Evolutionary conservation across 495 filamentous ascomycete species (phyloP).

Genomic region (Xylaria nigripes): DNA sequence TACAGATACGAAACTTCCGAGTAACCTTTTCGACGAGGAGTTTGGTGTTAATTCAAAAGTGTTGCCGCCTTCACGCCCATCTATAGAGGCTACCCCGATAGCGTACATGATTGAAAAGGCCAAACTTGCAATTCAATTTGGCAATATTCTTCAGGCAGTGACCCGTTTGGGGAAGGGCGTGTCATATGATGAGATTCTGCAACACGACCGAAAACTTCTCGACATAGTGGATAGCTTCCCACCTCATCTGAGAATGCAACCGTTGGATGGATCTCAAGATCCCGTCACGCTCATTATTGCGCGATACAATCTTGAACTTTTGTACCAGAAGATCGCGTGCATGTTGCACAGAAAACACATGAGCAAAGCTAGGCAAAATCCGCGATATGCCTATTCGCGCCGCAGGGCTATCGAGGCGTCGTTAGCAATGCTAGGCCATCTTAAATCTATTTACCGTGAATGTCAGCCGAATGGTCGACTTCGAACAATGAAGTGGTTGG

Average conservation of each 20-base stretch:
- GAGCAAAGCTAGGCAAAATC: constrained; percentile 57
- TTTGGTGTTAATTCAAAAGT: constrained; percentile 69
- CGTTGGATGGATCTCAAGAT: constrained; percentile 65
- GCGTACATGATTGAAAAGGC: constrained; percentile 82
- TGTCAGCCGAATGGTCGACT: constrained; percentile 64
- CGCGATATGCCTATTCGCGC: constrained; percentile 72
- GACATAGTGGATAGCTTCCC: constrained; percentile 60
- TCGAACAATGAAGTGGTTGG: constrained; percentile 63
- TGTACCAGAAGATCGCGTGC: constrained; percentile 75
- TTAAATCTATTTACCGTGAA: constrained; percentile 69
- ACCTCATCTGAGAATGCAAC: constrained; percentile 58
- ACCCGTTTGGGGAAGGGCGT: constrained; percentile 40
- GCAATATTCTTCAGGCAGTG: constrained; percentile 44
- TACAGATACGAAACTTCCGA: constrained; percentile 76
- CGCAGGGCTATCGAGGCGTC: constrained; percentile 73
- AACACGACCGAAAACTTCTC: constrained; percentile 63
- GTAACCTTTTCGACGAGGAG: constrained; percentile 92
- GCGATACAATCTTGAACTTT: constrained; percentile 68
- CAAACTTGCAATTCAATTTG: constrained; percentile 51
- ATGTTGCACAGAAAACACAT: constrained; percentile 83
- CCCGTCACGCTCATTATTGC: constrained; percentile 72
- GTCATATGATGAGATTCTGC: constrained; percentile 74
- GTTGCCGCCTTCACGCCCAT: constrained; percentile 66
- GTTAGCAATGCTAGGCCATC: constrained; percentile 63
- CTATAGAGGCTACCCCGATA: constrained; percentile 72